Conservation (phyloP, 2,329 filamentous ascomycete species). For the Elsinoe perseae region DNA sequence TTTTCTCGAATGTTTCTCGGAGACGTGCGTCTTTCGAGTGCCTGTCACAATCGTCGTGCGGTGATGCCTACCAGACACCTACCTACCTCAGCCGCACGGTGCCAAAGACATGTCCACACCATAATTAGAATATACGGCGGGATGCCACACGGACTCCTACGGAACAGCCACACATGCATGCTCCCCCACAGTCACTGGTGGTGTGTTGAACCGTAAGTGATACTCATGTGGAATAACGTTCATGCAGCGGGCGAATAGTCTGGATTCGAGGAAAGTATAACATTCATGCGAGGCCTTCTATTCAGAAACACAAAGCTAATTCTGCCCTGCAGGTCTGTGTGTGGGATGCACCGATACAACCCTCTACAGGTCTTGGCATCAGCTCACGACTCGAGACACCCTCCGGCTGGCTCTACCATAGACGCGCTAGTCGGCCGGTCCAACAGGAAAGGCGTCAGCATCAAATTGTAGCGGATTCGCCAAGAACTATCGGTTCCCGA, state of each 20-base stretch:
- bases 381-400: slow-evolving; percentile 10
- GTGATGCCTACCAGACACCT: background rate
- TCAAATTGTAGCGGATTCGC: background rate
- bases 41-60: background rate
- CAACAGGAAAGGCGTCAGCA: slow-evolving; percentile 12
- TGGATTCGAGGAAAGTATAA: background rate
- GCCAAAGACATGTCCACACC: background rate
- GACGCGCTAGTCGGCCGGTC: background rate
- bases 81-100: background rate
- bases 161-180: background rate
- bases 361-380: slow-evolving; percentile 10
- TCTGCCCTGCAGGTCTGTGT: slow-evolving; percentile 3
- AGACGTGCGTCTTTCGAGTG: background rate
- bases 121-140: background rate
- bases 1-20: slow-evolving; percentile 4
- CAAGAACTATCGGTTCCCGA: slow-evolving; percentile 6
- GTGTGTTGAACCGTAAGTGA: background rate
- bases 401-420: background rate
- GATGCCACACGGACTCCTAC: background rate
- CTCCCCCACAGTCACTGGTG: background rate
- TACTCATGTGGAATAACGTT: background rate
- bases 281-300: background rate
- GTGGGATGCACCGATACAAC: background rate
- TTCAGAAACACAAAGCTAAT: background rate
- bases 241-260: background rate